phyloP scores from a whole-genome alignment of 2,329 filamentous ascomycete species.

The Verticillium albo-atrum region DNA sequence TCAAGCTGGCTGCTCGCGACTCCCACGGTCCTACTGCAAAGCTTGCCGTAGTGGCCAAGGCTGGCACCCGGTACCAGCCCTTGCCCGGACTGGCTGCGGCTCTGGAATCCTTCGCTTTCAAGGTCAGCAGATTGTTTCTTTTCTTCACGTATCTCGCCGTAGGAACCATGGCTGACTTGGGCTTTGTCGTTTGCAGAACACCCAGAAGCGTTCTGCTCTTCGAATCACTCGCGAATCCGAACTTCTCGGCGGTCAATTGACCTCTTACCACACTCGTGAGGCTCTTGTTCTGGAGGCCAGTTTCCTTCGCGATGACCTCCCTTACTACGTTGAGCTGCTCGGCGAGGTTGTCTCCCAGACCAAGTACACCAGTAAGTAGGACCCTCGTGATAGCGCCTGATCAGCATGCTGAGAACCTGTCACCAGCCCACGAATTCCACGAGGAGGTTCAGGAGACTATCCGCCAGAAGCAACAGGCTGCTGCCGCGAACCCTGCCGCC shows the following conservation, averaged over 20 bases:
- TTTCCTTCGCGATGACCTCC: conserved; percentile 92
- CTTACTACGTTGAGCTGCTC: conserved; percentile 94
- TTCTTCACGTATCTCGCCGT: background rate
- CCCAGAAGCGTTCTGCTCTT: conserved; percentile 79
- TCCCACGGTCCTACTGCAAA: conserved; percentile 83
- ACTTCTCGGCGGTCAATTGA: conserved; percentile 87
- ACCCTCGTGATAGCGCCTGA: conserved; percentile 12
- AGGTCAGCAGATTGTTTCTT: conserved; percentile 52
- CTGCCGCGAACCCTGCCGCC: conserved; percentile 56
- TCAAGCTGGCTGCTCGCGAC: conserved; percentile 92
- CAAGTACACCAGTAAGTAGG: conserved; percentile 70
- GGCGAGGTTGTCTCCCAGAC: conserved; percentile 87
- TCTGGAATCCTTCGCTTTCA: conserved; percentile 94
- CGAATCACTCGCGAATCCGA: conserved; percentile 94
- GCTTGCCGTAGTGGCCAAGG: conserved; percentile 88
- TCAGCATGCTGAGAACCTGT: background rate
- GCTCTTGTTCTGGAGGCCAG: conserved; percentile 87
- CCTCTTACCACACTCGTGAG: conserved; percentile 85
- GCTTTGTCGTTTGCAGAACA: conserved; percentile 55
- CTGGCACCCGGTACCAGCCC: conserved; percentile 88
- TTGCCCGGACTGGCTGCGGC: conserved; percentile 85
- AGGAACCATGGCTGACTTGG: conserved; percentile 5
- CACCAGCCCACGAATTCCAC: conserved; percentile 76
- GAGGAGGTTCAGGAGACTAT: conserved; percentile 81
- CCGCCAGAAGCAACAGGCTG: conserved; percentile 61